These are phyloP conservation scores for Scutellaria baicalensis DNA, from an alignment of 257 asterid species.

Conservation along the genomic window DNA sequence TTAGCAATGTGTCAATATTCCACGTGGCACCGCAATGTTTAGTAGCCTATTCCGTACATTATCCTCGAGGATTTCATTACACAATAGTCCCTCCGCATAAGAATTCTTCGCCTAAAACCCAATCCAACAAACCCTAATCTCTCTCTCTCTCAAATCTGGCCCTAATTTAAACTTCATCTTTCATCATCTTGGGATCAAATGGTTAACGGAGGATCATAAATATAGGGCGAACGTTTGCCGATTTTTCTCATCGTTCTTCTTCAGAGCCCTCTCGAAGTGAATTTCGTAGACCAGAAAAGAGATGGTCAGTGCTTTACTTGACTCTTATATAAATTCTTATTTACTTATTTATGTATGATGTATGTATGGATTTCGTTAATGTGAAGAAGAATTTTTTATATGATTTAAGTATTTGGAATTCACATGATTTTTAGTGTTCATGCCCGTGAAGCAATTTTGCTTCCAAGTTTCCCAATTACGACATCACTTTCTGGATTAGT, in stretches of 20 bases:
- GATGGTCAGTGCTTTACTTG: conserved; percentile 22
- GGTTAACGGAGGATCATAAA: background rate
- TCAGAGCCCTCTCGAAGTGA: conserved; percentile 11
- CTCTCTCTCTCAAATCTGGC: background rate
- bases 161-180: conserved; percentile 1
- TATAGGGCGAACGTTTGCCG: conserved; percentile 7
- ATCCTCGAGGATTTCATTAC: background rate
- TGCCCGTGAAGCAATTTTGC: background rate
- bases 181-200: background rate
- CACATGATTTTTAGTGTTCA: background rate
- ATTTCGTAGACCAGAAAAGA: background rate
- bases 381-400: background rate
- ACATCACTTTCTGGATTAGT: background rate
- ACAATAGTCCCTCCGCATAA: background rate
- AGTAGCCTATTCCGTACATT: background rate
- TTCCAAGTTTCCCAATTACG: background rate
- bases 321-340: background rate
- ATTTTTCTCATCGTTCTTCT: background rate
- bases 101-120: conserved; percentile 17
- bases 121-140: conserved; percentile 11
- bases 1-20: background rate
- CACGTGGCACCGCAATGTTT: background rate
- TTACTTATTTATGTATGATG: background rate
- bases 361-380: background rate
- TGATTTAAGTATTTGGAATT: background rate